Base-by-base conservation (phyloP, 2,329 filamentous ascomycete genomes). In the Exophiala phaeomuriformis region DNA sequence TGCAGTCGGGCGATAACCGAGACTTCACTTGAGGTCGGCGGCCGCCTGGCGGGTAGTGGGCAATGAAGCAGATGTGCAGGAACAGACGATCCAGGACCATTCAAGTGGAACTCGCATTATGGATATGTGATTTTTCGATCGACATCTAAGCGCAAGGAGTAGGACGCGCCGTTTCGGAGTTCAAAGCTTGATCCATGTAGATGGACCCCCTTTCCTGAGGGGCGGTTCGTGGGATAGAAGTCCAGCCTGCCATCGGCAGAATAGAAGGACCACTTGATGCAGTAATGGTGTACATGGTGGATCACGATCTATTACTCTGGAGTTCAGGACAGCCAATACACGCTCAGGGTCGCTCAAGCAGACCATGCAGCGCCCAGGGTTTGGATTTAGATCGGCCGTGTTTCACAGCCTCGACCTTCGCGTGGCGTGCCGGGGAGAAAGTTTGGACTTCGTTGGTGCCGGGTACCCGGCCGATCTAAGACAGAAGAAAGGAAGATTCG, bases 61-160 rank as follows among this genome's bases (percentile, higher is more conserved):
- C 30, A 46, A 41, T 35, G 39, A 29, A 45, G 49, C 41, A 41
- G 39, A 28, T 47, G 43, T 47, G 40, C 45, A 47, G 51, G 19
- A 19, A 47, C 52, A 31, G 55, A 47, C 46, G 58, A 56, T 48
- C 54, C 42, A 49, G 29, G 46, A 44, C 53, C 50, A 54, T 41
- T 32, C 51, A 56, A 50, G 54, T 40, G 49, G 51, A 51, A 12
- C 46, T 54, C 56, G 55, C 51, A 57, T 46, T 52, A 53, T 53
- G 49, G n/a, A 44, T 54, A 61, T 56, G 56, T 53, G 52, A 56
- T 47, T 43, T 19, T 56, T 51, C 49, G 57, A 59, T 59, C 57
- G 54, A 31, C 52, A 59, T 53, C 57, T 59, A 59, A 59, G 57
- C 57, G 57, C 57, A 55, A 59, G 57, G 57, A 56, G 57, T 9